Evolutionary conservation across 495 filamentous ascomycete species (phyloP).

Genomic region (Jackrogersella multiformis): DNA sequence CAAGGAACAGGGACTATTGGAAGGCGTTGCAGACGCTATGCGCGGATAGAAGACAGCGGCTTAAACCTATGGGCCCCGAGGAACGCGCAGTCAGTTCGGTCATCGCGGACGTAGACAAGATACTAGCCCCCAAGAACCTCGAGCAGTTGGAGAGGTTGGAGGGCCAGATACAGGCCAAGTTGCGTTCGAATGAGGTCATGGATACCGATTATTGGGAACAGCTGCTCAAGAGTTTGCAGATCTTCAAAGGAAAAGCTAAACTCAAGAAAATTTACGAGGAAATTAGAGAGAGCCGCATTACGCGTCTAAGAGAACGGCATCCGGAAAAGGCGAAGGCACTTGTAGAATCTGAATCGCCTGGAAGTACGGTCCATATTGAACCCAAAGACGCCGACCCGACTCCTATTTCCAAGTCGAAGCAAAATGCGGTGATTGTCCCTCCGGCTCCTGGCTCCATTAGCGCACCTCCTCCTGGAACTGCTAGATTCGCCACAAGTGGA

Average conservation of each 20-base stretch:
- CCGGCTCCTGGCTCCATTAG: slow-evolving; percentile 43
- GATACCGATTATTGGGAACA: slow-evolving; percentile 99
- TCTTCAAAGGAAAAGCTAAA: slow-evolving; percentile 92
- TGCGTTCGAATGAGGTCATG: slow-evolving; percentile 88
- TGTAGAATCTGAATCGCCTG: slow-evolving; percentile 44
- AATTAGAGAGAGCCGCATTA: slow-evolving; percentile 77
- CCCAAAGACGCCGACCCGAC: slow-evolving; percentile 39
- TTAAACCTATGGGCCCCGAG: slow-evolving; percentile 67
- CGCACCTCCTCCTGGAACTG: slow-evolving; percentile 64
- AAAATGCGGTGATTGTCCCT: slow-evolving; percentile 4
- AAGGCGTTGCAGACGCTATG: slow-evolving; percentile 88
- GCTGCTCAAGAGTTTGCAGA: slow-evolving; percentile 80
- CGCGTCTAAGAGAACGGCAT: slow-evolving; percentile 72
- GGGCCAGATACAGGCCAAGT: slow-evolving; percentile 81
- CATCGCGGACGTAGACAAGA: slow-evolving; percentile 83
- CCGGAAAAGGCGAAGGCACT: slow-evolving; percentile 71
- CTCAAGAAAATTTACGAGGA: slow-evolving; percentile 81
- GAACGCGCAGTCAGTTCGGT: slow-evolving; percentile 83
- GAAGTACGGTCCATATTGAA: slow-evolving; percentile 25
- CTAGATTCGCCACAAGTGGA: slow-evolving; percentile 76
- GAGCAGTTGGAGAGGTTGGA: slow-evolving; percentile 87
- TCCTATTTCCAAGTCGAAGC: slow-evolving; percentile 28
- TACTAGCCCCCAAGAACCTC: slow-evolving; percentile 85
- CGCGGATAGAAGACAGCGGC: slow-evolving; percentile 74
- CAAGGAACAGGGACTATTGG: slow-evolving; percentile 88